A percentile compares a stretch with the other conserved stretches of the same genome.
These are phyloP conservation scores for Aspergillus quadricinctus DNA, from an alignment of 2,329 filamentous ascomycete species.

Conservation along the genomic window DNA sequence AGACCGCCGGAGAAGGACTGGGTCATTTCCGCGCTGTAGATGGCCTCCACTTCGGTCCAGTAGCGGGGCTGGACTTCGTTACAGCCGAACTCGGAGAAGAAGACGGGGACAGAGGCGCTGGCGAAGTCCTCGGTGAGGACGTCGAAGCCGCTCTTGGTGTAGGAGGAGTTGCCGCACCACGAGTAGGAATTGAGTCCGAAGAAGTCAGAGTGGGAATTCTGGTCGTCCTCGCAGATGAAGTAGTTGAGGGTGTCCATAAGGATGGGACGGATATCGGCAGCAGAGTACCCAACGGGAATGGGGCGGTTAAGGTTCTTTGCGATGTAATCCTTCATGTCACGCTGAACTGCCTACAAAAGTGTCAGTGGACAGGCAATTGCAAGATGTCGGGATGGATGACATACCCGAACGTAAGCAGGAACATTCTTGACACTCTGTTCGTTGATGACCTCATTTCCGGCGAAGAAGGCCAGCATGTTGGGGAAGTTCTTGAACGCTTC, in stretches of 20 bases:
- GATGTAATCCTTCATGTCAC: constrained; percentile 67
- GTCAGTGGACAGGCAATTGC: neutral
- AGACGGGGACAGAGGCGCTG: constrained; percentile 56
- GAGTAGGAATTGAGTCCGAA: constrained; percentile 65
- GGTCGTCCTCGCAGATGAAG: constrained; percentile 52
- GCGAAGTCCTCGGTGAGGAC: constrained; percentile 56
- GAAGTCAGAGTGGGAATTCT: constrained; percentile 57
- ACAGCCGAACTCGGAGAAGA: constrained; percentile 66
- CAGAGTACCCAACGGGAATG: constrained; percentile 66
- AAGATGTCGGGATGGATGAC: constrained; percentile 10
- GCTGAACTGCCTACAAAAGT: constrained; percentile 50
- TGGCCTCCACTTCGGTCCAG: constrained; percentile 58
- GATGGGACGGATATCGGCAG: constrained; percentile 60
- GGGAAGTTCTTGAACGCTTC: constrained; percentile 64
- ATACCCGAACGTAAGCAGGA: constrained; percentile 55
- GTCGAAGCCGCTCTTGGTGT: constrained; percentile 52
- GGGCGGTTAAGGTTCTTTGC: constrained; percentile 51
- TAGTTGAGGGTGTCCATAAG: constrained; percentile 59
- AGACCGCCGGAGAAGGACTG: constrained; percentile 55
- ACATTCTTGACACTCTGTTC: constrained; percentile 51
- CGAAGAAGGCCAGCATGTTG: constrained; percentile 63
- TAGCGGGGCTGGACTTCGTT: constrained; percentile 54
- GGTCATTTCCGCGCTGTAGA: constrained; percentile 60
- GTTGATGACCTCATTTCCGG: constrained; percentile 66
- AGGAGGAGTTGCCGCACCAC: constrained; percentile 61